Conservation (phyloP, 2,329 filamentous ascomycete genomes). For the Alternaria metachromatica region DNA sequence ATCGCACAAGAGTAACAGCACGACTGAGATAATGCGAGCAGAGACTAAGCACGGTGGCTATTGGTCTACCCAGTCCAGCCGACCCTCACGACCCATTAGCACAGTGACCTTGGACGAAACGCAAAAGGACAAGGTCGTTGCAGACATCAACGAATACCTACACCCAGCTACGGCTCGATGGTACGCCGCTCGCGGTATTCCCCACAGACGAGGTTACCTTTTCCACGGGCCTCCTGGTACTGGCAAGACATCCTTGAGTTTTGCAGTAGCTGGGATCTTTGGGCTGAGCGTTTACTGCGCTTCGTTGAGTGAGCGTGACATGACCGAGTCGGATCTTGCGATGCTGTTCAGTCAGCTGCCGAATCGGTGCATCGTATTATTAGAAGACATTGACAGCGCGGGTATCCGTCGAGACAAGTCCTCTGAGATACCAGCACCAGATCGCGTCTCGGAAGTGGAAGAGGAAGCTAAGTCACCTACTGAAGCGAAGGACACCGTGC, state of each 20-base stretch:
- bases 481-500: not conserved
- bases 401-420: constrained; percentile 49
- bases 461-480: not conserved
- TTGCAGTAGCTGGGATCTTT: constrained; percentile 56
- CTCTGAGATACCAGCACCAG: not conserved
- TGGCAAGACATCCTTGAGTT: constrained; percentile 67
- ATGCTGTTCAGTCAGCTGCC: constrained; percentile 54
- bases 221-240: constrained; percentile 82
- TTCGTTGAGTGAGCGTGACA: constrained; percentile 68
- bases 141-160: constrained; percentile 80
- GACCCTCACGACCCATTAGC: constrained; percentile 73
- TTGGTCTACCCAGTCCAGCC: constrained; percentile 54
- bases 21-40: constrained; percentile 57
- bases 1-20: constrained; percentile 50
- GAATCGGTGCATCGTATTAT: constrained; percentile 53
- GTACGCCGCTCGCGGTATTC: constrained; percentile 85
- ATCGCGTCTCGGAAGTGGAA: not conserved
- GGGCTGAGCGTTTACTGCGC: constrained; percentile 56
- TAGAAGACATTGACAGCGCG: constrained; percentile 58
- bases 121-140: constrained; percentile 70
- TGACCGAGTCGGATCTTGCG: constrained; percentile 70
- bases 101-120: constrained; percentile 75
- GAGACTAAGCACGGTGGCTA: constrained; percentile 29
- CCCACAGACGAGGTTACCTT: constrained; percentile 83
- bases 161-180: constrained; percentile 75